A percentile compares a stretch with the other conserved stretches of the same genome.
Evolutionary conservation across 2,329 filamentous ascomycete species (phyloP).

Genomic region (Hypoxylon sp.): DNA sequence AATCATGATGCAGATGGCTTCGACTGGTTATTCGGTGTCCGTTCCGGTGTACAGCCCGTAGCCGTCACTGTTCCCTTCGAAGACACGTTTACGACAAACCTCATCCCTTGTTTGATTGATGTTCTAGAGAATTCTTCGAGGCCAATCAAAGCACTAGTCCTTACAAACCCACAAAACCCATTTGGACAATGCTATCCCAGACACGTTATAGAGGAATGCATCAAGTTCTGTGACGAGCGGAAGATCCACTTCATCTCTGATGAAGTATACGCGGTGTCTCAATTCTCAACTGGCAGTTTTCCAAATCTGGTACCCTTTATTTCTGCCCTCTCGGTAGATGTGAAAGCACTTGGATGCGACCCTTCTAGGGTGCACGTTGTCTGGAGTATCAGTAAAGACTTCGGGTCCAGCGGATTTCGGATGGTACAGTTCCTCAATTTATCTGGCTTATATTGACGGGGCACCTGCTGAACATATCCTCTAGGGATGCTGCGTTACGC

Average conservation of each 20-base stretch:
- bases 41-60: neutral
- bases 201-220: slow-evolving; percentile 60
- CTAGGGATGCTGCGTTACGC: slow-evolving; percentile 63
- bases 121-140: neutral
- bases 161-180: slow-evolving; percentile 67
- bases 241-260: slow-evolving; percentile 69
- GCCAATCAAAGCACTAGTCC: neutral
- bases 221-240: slow-evolving; percentile 66
- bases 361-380: slow-evolving; percentile 62
- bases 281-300: slow-evolving; percentile 43
- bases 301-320: slow-evolving; percentile 54
- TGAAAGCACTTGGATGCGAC: slow-evolving; percentile 56
- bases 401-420: slow-evolving; percentile 65
- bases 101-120: neutral
- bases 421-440: no score
- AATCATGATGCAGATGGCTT: neutral
- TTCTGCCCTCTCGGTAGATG: slow-evolving; percentile 57
- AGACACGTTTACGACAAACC: neutral
- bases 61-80: neutral
- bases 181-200: slow-evolving; percentile 64
- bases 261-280: slow-evolving; percentile 68
- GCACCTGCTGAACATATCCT: no score
- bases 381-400: slow-evolving; percentile 65
- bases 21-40: neutral
- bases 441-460: no score